phyloP scores from a whole-genome alignment of 768 basidiomycete species.

The Rhizopogon salebrosus region DNA sequence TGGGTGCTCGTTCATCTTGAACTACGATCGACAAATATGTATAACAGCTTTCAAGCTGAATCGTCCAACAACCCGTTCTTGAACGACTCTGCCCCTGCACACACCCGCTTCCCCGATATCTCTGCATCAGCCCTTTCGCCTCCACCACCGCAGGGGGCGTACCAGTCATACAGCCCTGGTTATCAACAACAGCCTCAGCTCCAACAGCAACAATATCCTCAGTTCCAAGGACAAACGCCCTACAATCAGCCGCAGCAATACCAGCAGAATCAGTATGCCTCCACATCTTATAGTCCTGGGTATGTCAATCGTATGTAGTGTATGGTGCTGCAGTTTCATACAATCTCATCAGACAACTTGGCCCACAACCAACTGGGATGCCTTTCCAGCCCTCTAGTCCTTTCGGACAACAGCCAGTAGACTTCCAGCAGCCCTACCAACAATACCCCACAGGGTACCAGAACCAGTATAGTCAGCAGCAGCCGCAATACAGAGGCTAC shows the following conservation, averaged over 20 bases:
- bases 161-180: slow-evolving; percentile 18
- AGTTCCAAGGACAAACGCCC: slow-evolving; percentile 8
- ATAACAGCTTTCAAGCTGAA: neutral
- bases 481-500: slow-evolving; percentile 24
- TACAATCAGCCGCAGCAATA: slow-evolving; percentile 14
- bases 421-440: slow-evolving; percentile 10
- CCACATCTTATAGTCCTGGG: slow-evolving; percentile 20
- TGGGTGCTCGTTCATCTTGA: neutral
- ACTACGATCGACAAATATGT: neutral
- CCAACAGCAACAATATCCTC: slow-evolving; percentile 19
- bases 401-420: slow-evolving; percentile 48
- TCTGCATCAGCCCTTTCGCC: slow-evolving; percentile 25
- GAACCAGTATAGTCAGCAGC: slow-evolving; percentile 15
- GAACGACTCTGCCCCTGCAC: slow-evolving; percentile 41
- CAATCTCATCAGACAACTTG: slow-evolving; percentile 17
- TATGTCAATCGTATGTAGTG: slow-evolving; percentile 13
- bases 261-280: slow-evolving; percentile 18
- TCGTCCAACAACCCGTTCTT: slow-evolving; percentile 69
- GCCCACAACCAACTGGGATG: slow-evolving; percentile 27
- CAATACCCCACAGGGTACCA: slow-evolving; percentile 19
- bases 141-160: slow-evolving; percentile 26
- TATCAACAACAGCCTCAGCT: slow-evolving; percentile 32
- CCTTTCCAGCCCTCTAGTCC: slow-evolving; percentile 47
- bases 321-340: neutral
- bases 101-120: slow-evolving; percentile 64